phyloP scores from a whole-genome alignment of 2,329 filamentous ascomycete genomes.

The Nemania sp. region DNA sequence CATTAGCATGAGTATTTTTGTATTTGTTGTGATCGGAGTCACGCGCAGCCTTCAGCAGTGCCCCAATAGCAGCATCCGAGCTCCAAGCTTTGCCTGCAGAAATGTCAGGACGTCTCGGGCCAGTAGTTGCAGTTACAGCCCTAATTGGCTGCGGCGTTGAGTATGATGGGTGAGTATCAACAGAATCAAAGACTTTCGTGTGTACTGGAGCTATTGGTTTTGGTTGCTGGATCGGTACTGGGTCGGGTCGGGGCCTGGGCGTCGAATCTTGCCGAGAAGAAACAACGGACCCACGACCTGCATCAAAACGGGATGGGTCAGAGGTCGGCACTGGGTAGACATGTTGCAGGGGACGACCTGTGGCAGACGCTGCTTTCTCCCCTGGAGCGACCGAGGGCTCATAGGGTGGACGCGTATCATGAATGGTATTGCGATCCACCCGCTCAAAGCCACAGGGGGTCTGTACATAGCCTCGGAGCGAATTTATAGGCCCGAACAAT shows the following conservation, averaged over 20 bases:
- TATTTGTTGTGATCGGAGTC: slow-evolving; percentile 48
- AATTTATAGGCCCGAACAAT: slow-evolving; percentile 71
- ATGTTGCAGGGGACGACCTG: slow-evolving; percentile 65
- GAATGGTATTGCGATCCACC: slow-evolving; percentile 48
- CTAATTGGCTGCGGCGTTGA: slow-evolving; percentile 54
- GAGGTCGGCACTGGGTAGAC: slow-evolving; percentile 75
- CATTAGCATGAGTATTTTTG: slow-evolving; percentile 50
- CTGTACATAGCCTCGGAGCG: slow-evolving; percentile 67
- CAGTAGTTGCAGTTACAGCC: slow-evolving; percentile 59
- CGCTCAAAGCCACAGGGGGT: slow-evolving; percentile 68
- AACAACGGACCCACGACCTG: slow-evolving; percentile 62
- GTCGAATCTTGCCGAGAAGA: slow-evolving; percentile 57
- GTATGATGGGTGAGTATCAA: slow-evolving; percentile 54
- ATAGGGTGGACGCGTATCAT: slow-evolving; percentile 51
- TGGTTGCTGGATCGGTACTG: slow-evolving; percentile 84
- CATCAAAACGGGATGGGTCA: slow-evolving; percentile 73
- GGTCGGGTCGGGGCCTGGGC: slow-evolving; percentile 63
- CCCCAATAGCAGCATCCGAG: slow-evolving; percentile 63
- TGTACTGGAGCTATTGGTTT: slow-evolving; percentile 81
- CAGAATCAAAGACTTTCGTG: slow-evolving; percentile 72
- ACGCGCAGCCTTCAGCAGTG: slow-evolving; percentile 57
- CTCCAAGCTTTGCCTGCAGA: slow-evolving; percentile 62
- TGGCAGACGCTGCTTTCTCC: slow-evolving; percentile 53
- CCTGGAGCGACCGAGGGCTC: slow-evolving; percentile 51
- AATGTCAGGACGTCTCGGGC: slow-evolving; percentile 62